phyloP scores from a whole-genome alignment of 257 asterid species.

The Solanum lycopersicoides region DNA sequence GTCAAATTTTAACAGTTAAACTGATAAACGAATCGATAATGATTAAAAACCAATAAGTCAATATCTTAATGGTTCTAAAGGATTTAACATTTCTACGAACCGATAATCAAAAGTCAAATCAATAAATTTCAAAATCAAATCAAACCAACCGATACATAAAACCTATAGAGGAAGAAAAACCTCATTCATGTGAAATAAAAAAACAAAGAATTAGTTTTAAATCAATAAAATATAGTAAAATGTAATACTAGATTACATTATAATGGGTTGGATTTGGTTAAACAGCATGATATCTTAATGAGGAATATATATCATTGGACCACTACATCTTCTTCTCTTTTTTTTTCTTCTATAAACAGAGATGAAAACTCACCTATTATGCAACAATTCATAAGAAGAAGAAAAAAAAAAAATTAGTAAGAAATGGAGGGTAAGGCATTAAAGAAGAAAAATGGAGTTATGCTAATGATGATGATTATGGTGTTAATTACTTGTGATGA shows the following conservation, averaged over 20 bases:
- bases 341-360: background rate
- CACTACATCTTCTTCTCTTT: background rate
- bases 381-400: background rate
- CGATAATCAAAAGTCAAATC: no score
- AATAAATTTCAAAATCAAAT: no score
- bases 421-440: background rate
- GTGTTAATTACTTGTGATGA: slow-evolving; percentile 4
- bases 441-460: background rate
- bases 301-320: background rate
- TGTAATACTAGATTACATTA: background rate
- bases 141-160: no score
- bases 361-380: background rate
- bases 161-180: no score
- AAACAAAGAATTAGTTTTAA: no score
- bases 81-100: background rate
- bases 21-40: no score
- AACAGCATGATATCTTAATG: background rate
- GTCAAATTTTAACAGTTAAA: background rate
- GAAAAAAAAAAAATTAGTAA: no score
- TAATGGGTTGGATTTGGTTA: background rate
- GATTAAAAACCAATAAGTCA: background rate
- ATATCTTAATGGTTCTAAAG: no score
- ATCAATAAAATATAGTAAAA: no score
- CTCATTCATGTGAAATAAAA: no score
- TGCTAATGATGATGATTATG: background rate